Evolutionary conservation across 257 asterid species (phyloP), one percentile per base, ranked within the genome.

Genomic region (Leonotis leonurus): DNA sequence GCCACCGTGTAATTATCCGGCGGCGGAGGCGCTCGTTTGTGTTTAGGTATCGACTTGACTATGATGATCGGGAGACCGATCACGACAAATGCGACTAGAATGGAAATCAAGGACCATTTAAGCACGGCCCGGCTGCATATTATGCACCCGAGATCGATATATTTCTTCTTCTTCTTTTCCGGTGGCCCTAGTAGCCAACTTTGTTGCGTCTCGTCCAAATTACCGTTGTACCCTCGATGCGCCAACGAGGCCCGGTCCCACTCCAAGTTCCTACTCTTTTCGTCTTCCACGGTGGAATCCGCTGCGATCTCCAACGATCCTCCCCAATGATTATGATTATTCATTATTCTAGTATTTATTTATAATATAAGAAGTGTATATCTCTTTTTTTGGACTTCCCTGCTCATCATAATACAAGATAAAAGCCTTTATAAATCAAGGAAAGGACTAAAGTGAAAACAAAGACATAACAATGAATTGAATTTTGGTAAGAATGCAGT

Each of bases 241-340:
- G 80, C 65, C 1, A 72, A 2, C 13, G 96, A 85, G 1, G 94
- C 89, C 65, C 82, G 44, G 43, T 90, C 95, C 88, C 89, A 88
- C 22, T 83, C 85, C 33, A 62, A n/a, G 60, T 69, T 80, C 67
- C 85, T 44, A 40, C n/a, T n/a, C n/a, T n/a, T n/a, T n/a, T 80
- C 88, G 1, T 87, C 93, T 0, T 77, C 95, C 24, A 10, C n/a
- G n/a, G n/a, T n/a, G n/a, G 94, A 74, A 26, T 85, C 84, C 0
- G 67, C 85, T 1, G 73, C 82, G 53, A 90, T 76, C 55, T 90
- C 96, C 67, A 90, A 17, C 10, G 98, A 27, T 45, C 98, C 98
- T 65, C 98, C 98, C 98, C 98, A 90, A 18, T 83, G 88, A 52
- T 87, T 88, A 8, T 83, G 74, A 96, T 87, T 90, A 49, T 25